Base-by-base conservation (phyloP, 441 rosid genomes). In the Corymbia citriodora region DNA sequence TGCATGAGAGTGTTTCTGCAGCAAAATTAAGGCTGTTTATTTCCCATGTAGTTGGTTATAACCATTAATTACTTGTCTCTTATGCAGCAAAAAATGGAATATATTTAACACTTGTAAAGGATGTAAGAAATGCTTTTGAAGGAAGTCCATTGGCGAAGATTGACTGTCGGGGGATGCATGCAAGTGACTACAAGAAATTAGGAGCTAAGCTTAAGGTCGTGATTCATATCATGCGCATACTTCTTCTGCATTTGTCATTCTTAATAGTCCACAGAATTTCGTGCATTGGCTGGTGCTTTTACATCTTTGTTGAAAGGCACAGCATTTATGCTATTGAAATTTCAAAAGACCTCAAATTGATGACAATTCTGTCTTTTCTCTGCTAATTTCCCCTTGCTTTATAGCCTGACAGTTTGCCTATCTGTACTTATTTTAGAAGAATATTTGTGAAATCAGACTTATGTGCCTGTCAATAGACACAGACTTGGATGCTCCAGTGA, bases 171-270 rank as follows among this genome's bases (percentile, higher is more conserved):
- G 99, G 97, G 55, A 90, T 98, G 97, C 94, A 97, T 87, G 95
- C 97, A 65, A 95, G 96, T 89, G 99, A 98, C 89, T 96, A 97
- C 94, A 98, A 97, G 95, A 98, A 97, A 91, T 91, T 98, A 89
- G 99, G 99, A 90, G 98, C 99, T 88, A 98, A 96, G 93, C 99
- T 98, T 90, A 98, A 95, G 99, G 99, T 87, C 6, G 10, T 12
- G 52, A 45, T 79, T 79, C 10, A 52, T 79, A 45, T 45, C n/a
- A 19, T 79, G 49, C 45, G 52, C 85, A 72, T 7, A 7, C 23
- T 40, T 79, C 85, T 79, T 79, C 83, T n/a, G 0, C 29, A 12
- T 79, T 48, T 23, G 52, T 3, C 52, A 23, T 40, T 79, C 85
- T 79, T 79, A 40, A 79, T 21, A 21, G 52, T 79, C 52, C 10